Evolutionary conservation across 2,329 filamentous ascomycete species (phyloP).

Genomic region (Pseudogymnoascus sp.): DNA sequence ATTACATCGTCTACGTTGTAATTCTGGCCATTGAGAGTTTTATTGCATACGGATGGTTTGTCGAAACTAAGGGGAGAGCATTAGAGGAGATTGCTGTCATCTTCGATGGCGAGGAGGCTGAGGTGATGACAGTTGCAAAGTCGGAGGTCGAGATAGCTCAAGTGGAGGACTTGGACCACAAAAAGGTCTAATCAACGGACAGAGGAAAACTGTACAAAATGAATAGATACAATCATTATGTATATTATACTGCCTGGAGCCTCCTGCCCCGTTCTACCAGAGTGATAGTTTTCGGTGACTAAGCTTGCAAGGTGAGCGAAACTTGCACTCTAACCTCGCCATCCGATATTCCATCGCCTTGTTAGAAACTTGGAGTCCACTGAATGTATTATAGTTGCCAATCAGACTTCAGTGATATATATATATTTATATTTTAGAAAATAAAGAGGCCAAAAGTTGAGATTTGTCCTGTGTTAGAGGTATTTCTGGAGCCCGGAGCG

Average conservation of each 20-base stretch:
- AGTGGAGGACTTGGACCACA: neutral
- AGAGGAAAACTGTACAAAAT: neutral
- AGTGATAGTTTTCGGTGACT: neutral
- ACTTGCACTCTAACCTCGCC: neutral
- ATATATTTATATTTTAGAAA: neutral
- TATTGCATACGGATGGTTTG: constrained; percentile 11
- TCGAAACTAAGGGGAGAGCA: constrained; percentile 9
- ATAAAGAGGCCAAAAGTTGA: neutral
- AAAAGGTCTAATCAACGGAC: neutral
- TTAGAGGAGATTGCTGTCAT: constrained; percentile 10
- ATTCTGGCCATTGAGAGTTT: constrained; percentile 20
- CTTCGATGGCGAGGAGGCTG: constrained; percentile 10
- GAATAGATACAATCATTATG: neutral
- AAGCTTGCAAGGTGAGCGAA: neutral
- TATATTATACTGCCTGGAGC: neutral
- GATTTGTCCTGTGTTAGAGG: neutral
- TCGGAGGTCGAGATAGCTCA: neutral
- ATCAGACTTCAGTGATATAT: neutral
- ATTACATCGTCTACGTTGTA: constrained; percentile 27
- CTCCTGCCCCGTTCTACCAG: neutral
- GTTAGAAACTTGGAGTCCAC: neutral
- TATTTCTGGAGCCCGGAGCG: neutral
- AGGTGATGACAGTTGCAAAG: neutral
- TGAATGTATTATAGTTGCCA: neutral
- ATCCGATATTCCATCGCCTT: neutral